Evolutionary conservation across 352 stramenopile genomes (phyloP).

Genomic region (Peronosclerospora sorghi): DNA sequence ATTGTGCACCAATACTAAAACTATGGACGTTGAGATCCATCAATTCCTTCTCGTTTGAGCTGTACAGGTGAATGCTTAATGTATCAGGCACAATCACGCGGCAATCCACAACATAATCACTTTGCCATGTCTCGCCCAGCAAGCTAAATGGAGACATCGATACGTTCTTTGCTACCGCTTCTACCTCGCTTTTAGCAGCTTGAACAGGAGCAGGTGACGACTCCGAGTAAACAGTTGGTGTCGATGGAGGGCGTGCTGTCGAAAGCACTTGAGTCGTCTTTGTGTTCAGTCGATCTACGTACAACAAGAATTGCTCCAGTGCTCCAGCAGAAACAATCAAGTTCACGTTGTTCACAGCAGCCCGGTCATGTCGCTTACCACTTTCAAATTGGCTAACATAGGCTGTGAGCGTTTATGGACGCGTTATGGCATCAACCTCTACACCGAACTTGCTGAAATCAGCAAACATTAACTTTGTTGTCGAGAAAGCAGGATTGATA

Average conservation of each 20-base stretch:
- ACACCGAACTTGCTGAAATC: slow-evolving; percentile 33
- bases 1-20: slow-evolving; percentile 40
- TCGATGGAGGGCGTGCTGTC: slow-evolving; percentile 24
- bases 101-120: slow-evolving; percentile 37
- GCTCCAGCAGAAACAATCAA: slow-evolving; percentile 29
- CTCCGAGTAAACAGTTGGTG: slow-evolving; percentile 16
- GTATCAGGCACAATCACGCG: slow-evolving; percentile 42
- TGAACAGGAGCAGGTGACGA: slow-evolving; percentile 16
- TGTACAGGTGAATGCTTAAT: slow-evolving; percentile 33
- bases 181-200: slow-evolving; percentile 22
- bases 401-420: slow-evolving; percentile 35
- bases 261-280: slow-evolving; percentile 41
- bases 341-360: slow-evolving; percentile 35
- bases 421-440: slow-evolving; percentile 15
- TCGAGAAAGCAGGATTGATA: slow-evolving; percentile 23
- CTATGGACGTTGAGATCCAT: slow-evolving; percentile 39
- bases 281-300: slow-evolving; percentile 43
- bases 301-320: slow-evolving; percentile 57
- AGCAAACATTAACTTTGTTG: slow-evolving; percentile 39
- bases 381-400: slow-evolving; percentile 33
- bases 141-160: slow-evolving; percentile 58
- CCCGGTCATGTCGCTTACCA: slow-evolving; percentile 32
- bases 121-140: slow-evolving; percentile 30
- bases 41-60: slow-evolving; percentile 31
- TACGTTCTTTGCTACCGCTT: slow-evolving; percentile 23